Conservation (phyloP, 768 basidiomycete species). For the Rhizopogon vesiculosus region DNA sequence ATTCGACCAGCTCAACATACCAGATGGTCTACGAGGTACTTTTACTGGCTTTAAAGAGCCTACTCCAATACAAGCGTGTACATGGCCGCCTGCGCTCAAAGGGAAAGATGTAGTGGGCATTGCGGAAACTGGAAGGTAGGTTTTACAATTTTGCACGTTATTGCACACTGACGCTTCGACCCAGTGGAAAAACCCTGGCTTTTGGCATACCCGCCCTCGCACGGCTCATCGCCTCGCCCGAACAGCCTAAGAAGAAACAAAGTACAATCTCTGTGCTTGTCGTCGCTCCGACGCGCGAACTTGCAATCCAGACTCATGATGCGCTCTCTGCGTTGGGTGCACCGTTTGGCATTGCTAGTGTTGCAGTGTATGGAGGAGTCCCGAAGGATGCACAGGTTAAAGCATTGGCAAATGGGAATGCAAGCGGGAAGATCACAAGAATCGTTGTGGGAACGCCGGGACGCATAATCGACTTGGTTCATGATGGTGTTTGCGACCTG, state of each 20-base stretch:
- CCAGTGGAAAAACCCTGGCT: slow-evolving; percentile 91
- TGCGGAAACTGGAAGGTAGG: slow-evolving; percentile 89
- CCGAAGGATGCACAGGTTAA: slow-evolving; percentile 80
- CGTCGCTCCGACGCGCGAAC: slow-evolving; percentile 91
- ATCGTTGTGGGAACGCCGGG: slow-evolving; percentile 97
- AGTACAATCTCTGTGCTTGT: slow-evolving; percentile 64
- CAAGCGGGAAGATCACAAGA: slow-evolving; percentile 50
- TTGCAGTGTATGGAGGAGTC: slow-evolving; percentile 95
- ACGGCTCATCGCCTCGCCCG: slow-evolving; percentile 45
- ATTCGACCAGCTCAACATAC: slow-evolving; percentile 71
- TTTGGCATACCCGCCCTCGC: slow-evolving; percentile 91
- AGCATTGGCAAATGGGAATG: slow-evolving; percentile 52
- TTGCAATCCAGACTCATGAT: slow-evolving; percentile 93
- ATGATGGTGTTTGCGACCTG: slow-evolving; percentile 81
- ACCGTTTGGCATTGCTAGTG: slow-evolving; percentile 70
- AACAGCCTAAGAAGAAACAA: slow-evolving; percentile 25
- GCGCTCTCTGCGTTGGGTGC: slow-evolving; percentile 71
- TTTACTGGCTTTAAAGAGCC: slow-evolving; percentile 78
- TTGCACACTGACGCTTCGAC: neutral
- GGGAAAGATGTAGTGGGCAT: slow-evolving; percentile 92
- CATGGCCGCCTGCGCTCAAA: slow-evolving; percentile 85
- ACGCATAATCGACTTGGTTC: slow-evolving; percentile 85
- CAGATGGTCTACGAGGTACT: slow-evolving; percentile 52
- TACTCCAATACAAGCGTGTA: slow-evolving; percentile 92
- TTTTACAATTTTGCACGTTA: neutral